These are phyloP conservation scores for Begonia masoniana DNA, from an alignment of 306 rosid genomes.

Conservation along the genomic window DNA sequence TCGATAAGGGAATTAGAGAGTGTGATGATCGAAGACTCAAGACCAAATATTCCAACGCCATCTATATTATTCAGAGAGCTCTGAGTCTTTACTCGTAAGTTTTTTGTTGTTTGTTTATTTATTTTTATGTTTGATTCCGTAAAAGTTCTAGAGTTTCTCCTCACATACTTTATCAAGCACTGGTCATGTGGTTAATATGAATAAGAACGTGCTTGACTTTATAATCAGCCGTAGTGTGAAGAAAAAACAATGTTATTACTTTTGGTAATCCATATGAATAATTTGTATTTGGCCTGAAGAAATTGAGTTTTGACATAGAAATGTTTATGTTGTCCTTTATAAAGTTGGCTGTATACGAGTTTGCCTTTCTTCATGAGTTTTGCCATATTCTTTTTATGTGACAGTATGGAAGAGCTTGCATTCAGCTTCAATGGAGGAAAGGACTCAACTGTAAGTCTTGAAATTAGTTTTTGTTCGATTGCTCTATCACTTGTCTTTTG, in stretches of 20 bases:
- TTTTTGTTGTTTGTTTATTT: constrained; percentile 8
- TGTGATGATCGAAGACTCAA: constrained; percentile 81
- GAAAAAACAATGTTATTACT: too few species aligned
- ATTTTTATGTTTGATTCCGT: constrained; percentile 3
- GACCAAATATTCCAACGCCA: constrained; percentile 78
- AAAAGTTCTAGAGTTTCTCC: background rate
- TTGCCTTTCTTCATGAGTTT: background rate
- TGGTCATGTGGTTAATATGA: too few species aligned
- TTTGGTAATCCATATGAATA: too few species aligned
- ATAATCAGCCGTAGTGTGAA: too few species aligned
- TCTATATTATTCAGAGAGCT: constrained; percentile 83
- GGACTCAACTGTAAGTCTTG: constrained; percentile 79
- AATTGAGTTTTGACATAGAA: too few species aligned
- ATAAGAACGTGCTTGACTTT: too few species aligned
- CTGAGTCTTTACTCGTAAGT: constrained; percentile 77
- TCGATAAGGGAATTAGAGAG: constrained; percentile 67
- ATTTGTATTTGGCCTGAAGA: too few species aligned
- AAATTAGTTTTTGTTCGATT: constrained; percentile 8
- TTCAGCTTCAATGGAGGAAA: constrained; percentile 97
- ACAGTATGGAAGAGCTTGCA: constrained; percentile 81
- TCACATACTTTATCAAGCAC: too few species aligned
- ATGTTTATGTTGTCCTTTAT: too few species aligned
- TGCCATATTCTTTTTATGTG: background rate
- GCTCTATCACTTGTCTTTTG: constrained; percentile 5
- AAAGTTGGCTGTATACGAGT: too few species aligned